These are phyloP conservation scores for Tolypocladium cylindrosporum DNA, from an alignment of 2,329 filamentous ascomycete genomes.

Conservation along the genomic window DNA sequence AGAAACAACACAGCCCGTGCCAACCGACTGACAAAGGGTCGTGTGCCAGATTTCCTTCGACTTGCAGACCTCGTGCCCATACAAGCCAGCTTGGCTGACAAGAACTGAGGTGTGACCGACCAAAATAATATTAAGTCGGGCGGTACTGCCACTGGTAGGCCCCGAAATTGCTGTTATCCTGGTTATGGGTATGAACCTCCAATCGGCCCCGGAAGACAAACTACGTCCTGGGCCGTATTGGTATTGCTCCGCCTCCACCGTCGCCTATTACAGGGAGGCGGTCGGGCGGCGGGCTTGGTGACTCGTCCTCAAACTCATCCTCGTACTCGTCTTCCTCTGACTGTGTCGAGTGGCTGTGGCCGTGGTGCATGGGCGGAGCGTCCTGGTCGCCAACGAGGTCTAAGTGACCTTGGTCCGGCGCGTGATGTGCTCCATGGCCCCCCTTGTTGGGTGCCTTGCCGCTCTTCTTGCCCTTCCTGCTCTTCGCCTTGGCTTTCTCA, in stretches of 20 bases:
- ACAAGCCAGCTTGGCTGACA: not conserved
- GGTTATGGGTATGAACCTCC: not conserved
- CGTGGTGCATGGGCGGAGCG: slow-evolving; percentile 11
- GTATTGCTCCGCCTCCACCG: slow-evolving; percentile 7
- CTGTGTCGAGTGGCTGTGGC: slow-evolving; percentile 25
- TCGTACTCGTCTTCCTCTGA: slow-evolving; percentile 27
- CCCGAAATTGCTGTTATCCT: not conserved
- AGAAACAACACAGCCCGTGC: not conserved
- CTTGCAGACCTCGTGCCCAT: not conserved
- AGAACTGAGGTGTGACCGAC: too few relatives aligned
- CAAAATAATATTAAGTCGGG: not conserved
- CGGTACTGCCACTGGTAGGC: not conserved
- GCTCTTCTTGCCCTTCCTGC: slow-evolving; percentile 77
- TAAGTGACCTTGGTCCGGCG: slow-evolving; percentile 10
- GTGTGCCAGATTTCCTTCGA: not conserved
- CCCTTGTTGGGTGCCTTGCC: slow-evolving; percentile 40
- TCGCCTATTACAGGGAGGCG: slow-evolving; percentile 2
- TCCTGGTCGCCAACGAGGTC: slow-evolving; percentile 12
- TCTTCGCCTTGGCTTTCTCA: slow-evolving; percentile 92
- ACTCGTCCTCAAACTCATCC: slow-evolving; percentile 20
- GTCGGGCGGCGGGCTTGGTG: slow-evolving; percentile 11
- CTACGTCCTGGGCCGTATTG: slow-evolving; percentile 8
- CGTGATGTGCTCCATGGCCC: slow-evolving; percentile 13
- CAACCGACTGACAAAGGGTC: not conserved
- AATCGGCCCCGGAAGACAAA: not conserved